phyloP scores from a whole-genome alignment of 805 yeast species.

The Candida silvicultrix region DNA sequence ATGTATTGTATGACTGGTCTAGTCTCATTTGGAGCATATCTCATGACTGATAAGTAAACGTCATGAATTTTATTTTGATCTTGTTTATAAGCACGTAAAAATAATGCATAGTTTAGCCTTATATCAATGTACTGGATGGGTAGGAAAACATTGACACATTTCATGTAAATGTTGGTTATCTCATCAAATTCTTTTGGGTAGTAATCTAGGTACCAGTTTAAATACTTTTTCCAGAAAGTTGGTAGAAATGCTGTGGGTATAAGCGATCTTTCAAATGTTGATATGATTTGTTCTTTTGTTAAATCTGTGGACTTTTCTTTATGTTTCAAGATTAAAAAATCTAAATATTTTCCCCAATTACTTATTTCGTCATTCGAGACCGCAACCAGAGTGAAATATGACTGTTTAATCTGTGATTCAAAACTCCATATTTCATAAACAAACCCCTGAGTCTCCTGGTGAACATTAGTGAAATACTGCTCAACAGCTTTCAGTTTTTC shows the following conservation, averaged over 20 bases:
- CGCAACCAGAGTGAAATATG: slow-evolving; percentile 46
- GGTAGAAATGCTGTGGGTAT: slow-evolving; percentile 58
- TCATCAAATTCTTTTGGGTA: slow-evolving; percentile 23
- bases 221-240: slow-evolving; percentile 63
- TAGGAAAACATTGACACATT: slow-evolving; percentile 42
- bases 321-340: slow-evolving; percentile 34
- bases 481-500: slow-evolving; percentile 11
- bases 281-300: slow-evolving; percentile 25
- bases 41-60: slow-evolving; percentile 13
- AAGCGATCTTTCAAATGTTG: slow-evolving; percentile 67
- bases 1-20: slow-evolving; percentile 17
- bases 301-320: slow-evolving; percentile 19
- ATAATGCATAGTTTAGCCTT: slow-evolving; percentile 19
- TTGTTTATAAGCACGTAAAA: slow-evolving; percentile 9
- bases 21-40: slow-evolving; percentile 5
- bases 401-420: slow-evolving; percentile 59
- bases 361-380: slow-evolving; percentile 36
- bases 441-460: slow-evolving; percentile 12
- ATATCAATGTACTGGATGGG: slow-evolving; percentile 7
- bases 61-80: slow-evolving; percentile 12
- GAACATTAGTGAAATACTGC: slow-evolving; percentile 9
- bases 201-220: slow-evolving; percentile 40
- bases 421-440: slow-evolving; percentile 51
- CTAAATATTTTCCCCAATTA: slow-evolving; percentile 61
- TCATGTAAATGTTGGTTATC: slow-evolving; percentile 39